Percentiles rank a stretch among this genome's conserved stretches.
Evolutionary conservation across 257 asterid species (phyloP).

Genomic region (Scutellaria baicalensis): DNA sequence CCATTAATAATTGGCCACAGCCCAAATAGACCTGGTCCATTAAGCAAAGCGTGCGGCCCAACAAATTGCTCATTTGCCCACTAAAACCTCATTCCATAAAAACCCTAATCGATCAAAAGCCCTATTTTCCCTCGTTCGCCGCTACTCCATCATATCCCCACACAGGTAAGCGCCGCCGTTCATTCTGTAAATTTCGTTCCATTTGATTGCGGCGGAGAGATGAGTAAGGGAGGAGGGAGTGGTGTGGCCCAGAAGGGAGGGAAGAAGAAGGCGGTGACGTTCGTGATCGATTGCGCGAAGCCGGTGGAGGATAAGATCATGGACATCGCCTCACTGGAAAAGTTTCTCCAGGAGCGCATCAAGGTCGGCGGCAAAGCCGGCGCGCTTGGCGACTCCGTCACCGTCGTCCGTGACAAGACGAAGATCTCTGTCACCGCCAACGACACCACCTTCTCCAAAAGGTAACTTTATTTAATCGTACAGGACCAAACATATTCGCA

Average conservation of each 20-base stretch:
- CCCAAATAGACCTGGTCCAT: not conserved
- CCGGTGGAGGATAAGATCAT: constrained; percentile 53
- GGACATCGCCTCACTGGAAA: constrained; percentile 54
- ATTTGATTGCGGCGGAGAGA: not conserved
- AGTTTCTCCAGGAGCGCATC: constrained; percentile 53
- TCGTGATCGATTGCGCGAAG: constrained; percentile 31
- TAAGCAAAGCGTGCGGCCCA: not conserved
- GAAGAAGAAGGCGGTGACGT: constrained; percentile 36
- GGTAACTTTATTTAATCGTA: too few species aligned
- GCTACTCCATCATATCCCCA: not conserved
- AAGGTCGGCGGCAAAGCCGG: constrained; percentile 56
- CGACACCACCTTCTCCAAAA: constrained; percentile 44
- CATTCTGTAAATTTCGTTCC: not conserved
- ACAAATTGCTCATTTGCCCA: not conserved
- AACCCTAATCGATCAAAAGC: not conserved
- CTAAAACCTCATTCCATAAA: not conserved
- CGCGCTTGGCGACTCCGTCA: constrained; percentile 46
- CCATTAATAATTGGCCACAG: too few species aligned
- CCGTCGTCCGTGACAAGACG: constrained; percentile 38
- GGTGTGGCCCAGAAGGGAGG: constrained; percentile 36
- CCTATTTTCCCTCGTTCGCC: not conserved
- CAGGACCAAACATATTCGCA: too few species aligned
- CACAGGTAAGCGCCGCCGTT: constrained; percentile 2
- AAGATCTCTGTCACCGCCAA: constrained; percentile 44
- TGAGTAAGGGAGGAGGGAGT: constrained; percentile 17